phyloP scores from a whole-genome alignment of 1,139 yeast species.

The Diutina pseudorugosa region DNA sequence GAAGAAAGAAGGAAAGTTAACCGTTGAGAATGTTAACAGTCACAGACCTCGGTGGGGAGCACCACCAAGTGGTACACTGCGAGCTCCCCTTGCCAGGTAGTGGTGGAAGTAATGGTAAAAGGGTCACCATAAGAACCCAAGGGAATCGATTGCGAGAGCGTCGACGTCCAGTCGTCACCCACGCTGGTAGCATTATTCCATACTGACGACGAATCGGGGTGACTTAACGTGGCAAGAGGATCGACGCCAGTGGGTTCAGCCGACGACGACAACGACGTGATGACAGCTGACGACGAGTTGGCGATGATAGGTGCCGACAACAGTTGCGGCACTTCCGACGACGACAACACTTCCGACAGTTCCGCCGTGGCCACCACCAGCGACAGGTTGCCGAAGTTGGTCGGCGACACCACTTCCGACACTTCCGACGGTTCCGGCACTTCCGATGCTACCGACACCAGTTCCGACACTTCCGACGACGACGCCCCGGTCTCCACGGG shows the following conservation, averaged over 20 bases:
- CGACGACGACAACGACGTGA: not conserved
- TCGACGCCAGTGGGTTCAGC: too few relatives aligned
- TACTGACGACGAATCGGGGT: not conserved
- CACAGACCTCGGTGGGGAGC: slow-evolving; percentile 2
- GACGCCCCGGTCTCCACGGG: not conserved
- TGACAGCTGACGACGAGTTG: not conserved
- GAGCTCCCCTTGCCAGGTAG: not conserved
- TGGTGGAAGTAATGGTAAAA: not conserved
- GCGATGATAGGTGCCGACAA: not conserved
- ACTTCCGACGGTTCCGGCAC: not conserved
- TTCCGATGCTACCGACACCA: not conserved
- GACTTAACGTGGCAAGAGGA: not conserved
- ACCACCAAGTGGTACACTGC: slow-evolving; percentile 3
- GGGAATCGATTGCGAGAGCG: not conserved
- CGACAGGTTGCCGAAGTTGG: not conserved
- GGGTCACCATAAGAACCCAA: not conserved
- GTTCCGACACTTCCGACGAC: not conserved
- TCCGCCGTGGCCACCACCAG: not conserved
- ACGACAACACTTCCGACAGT: not conserved
- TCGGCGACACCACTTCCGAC: not conserved
- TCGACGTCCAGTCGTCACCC: not conserved
- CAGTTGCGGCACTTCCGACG: not conserved
- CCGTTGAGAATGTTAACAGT: not conserved
- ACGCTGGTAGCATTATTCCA: not conserved
- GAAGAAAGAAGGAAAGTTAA: not conserved